These are phyloP conservation scores for Lathyrus tuberosus DNA, from an alignment of 306 rosid species.

Conservation along the genomic window DNA sequence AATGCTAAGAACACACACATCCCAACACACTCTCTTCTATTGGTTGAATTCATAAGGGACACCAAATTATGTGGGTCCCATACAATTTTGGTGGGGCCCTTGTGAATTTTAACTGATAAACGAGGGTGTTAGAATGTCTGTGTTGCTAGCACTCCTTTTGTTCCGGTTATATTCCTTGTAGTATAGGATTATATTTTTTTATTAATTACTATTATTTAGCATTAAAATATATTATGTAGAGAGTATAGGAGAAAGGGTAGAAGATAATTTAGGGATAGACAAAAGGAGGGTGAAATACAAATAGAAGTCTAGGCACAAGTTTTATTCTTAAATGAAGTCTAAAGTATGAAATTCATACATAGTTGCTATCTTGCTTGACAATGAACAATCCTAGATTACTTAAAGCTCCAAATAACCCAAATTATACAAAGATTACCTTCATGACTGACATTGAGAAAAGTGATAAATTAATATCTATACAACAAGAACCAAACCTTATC, in stretches of 20 bases:
- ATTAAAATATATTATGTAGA: not conserved
- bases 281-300: not conserved
- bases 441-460: not conserved
- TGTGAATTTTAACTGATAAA: too few relatives aligned
- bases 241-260: conserved; percentile 8
- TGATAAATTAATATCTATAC: conserved; percentile 14
- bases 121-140: too few relatives aligned
- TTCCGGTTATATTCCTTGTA: not conserved
- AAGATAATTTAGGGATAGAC: not conserved
- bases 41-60: too few relatives aligned
- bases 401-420: not conserved
- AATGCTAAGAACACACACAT: too few relatives aligned
- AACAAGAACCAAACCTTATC: not conserved
- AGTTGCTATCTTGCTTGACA: conserved; percentile 9
- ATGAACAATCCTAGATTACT: conserved; percentile 5
- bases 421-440: not conserved
- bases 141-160: not conserved
- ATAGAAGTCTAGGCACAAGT: not conserved
- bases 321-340: conserved; percentile 10
- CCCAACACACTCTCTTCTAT: too few relatives aligned
- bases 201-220: not conserved
- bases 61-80: too few relatives aligned
- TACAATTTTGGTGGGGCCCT: too few relatives aligned
- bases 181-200: conserved; percentile 25
- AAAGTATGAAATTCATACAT: conserved; percentile 18